Conservation (phyloP, 129 eudicot species). For the Flaveria ramosissima region DNA sequence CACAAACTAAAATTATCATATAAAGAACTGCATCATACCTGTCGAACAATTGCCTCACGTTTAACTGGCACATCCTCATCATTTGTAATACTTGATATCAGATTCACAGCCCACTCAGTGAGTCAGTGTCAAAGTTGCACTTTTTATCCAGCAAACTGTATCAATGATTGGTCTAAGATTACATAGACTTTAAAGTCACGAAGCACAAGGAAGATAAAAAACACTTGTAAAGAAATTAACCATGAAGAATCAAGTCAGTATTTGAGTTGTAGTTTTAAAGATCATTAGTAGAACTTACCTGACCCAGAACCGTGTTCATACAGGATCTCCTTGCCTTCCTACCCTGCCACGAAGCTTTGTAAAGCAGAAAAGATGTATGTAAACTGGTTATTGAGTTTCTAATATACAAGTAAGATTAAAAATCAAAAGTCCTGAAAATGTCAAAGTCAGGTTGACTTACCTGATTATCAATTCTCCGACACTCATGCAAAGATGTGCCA, state of each 20-base stretch:
- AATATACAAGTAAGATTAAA: constrained; percentile 20
- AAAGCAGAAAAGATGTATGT: not conserved
- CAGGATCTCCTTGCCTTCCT: constrained; percentile 99
- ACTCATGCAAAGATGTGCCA: constrained; percentile 95
- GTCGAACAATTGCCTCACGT: constrained; percentile 71
- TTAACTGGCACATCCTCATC: constrained; percentile 89
- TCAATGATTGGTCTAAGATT: constrained; percentile 22
- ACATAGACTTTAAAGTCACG: constrained; percentile 8
- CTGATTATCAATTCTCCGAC: constrained; percentile 97
- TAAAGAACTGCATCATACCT: constrained; percentile 44
- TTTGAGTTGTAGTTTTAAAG: constrained; percentile 14
- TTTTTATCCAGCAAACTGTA: constrained; percentile 97
- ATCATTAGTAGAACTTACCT: constrained; percentile 50
- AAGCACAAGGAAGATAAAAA: not conserved
- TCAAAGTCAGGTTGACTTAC: constrained; percentile 28
- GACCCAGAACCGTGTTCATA: constrained; percentile 95
- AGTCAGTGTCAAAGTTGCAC: constrained; percentile 64
- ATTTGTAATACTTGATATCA: constrained; percentile 71
- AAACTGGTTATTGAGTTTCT: not conserved
- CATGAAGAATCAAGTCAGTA: constrained; percentile 7
- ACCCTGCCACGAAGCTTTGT: constrained; percentile 96
- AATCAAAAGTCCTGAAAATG: constrained; percentile 10
- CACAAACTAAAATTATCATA: not conserved
- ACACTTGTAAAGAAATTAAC: not conserved
- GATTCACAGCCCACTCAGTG: constrained; percentile 92